These are phyloP conservation scores for Aphanomyces stellatus DNA, from an alignment of 352 stramenopile genomes.

Conservation along the genomic window DNA sequence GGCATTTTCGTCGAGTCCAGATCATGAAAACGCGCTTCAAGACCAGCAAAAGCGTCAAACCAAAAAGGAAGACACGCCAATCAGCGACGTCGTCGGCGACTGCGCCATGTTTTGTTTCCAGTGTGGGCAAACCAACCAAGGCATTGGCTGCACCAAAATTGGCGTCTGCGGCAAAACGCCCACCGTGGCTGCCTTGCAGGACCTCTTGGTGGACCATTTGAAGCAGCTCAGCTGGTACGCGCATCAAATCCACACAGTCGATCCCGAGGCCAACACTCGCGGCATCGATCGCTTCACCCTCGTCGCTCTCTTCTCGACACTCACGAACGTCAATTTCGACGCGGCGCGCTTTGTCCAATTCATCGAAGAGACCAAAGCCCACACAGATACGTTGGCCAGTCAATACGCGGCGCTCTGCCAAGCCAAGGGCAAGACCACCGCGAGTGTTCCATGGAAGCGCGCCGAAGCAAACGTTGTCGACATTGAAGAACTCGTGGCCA, in stretches of 20 bases:
- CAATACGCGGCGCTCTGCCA: neutral
- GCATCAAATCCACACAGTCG: constrained; percentile 14
- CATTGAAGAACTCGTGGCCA: constrained; percentile 18
- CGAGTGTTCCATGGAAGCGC: neutral
- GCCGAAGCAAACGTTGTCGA: constrained; percentile 8
- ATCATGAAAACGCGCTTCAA: constrained; percentile 20
- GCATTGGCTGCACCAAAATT: constrained; percentile 43
- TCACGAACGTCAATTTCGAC: constrained; percentile 78
- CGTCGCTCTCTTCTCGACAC: constrained; percentile 26
- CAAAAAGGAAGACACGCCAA: constrained; percentile 16
- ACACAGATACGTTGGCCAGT: constrained; percentile 24
- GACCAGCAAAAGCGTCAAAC: neutral
- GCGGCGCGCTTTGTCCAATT: constrained; percentile 30
- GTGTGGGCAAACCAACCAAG: constrained; percentile 59
- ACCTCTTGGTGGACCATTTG: constrained; percentile 26
- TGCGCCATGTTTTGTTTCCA: constrained; percentile 65
- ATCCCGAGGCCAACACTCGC: neutral
- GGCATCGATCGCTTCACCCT: constrained; percentile 20
- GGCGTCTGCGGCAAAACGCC: constrained; percentile 60
- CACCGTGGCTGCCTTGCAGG: constrained; percentile 41
- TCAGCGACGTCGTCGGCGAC: constrained; percentile 22
- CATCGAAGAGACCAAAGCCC: constrained; percentile 34
- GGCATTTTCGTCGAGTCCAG: constrained; percentile 1
- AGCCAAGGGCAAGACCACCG: neutral
- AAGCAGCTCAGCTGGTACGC: constrained; percentile 17